A percentile compares a stretch with the other conserved stretches of the same genome.
Evolutionary conservation across 2,329 filamentous ascomycete species (phyloP).

Genomic region (Furcasterigmium sp.): DNA sequence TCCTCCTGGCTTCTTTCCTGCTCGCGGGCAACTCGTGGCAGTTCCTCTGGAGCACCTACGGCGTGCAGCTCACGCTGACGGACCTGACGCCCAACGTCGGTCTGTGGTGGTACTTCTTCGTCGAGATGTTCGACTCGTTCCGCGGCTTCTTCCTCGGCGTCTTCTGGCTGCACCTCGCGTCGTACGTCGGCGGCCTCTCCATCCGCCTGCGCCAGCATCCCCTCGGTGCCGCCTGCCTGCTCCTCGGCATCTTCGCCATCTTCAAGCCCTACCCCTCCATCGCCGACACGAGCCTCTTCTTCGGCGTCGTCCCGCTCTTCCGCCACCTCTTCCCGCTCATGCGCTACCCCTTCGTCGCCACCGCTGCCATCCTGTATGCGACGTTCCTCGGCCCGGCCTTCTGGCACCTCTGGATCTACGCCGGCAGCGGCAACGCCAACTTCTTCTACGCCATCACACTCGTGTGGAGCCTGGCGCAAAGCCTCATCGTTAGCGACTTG

Average conservation of each 20-base stretch:
- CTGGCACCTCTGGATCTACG: constrained; percentile 97
- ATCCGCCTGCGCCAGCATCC: constrained; percentile 81
- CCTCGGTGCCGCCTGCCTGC: constrained; percentile 75
- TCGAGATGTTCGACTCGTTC: constrained; percentile 99
- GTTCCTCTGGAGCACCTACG: constrained; percentile 85
- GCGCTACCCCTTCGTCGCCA: constrained; percentile 83
- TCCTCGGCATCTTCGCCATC: constrained; percentile 84
- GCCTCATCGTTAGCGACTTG: constrained; percentile 79
- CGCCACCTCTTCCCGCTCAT: constrained; percentile 91
- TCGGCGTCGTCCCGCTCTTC: constrained; percentile 78
- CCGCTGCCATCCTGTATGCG: constrained; percentile 79
- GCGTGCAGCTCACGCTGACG: constrained; percentile 82
- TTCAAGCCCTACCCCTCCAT: constrained; percentile 98
- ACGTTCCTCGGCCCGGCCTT: constrained; percentile 89
- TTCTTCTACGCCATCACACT: constrained; percentile 99
- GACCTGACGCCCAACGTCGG: constrained; percentile 94
- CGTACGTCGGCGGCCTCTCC: constrained; percentile 82
- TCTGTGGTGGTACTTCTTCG: constrained; percentile 99
- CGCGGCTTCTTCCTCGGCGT: constrained; percentile 94
- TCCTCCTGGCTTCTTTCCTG: constrained; percentile 68
- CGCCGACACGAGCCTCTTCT: constrained; percentile 80
- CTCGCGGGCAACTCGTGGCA: constrained; percentile 78
- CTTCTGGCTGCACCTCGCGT: constrained; percentile 92
- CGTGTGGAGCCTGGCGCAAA: constrained; percentile 93
- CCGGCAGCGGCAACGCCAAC: constrained; percentile 94